Conservation (phyloP, 257 asterid species). For the Perilla frutescens region DNA sequence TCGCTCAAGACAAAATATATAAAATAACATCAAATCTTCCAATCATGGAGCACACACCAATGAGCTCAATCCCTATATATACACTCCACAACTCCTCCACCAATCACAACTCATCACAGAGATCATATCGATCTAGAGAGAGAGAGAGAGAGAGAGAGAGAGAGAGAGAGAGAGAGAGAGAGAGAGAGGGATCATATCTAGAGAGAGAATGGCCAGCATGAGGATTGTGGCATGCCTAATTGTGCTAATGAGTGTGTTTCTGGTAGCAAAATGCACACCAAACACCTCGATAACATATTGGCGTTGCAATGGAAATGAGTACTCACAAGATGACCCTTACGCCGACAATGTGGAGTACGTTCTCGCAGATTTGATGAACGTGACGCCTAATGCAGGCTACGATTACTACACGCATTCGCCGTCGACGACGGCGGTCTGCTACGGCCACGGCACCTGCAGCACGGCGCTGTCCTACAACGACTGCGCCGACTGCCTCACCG, state of each 20-base stretch:
- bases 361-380: constrained; percentile 36
- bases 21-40: too few relatives aligned
- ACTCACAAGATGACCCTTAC: constrained; percentile 19
- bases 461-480: constrained; percentile 30
- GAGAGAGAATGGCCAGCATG: not conserved
- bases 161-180: not conserved
- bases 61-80: not conserved
- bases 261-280: constrained; percentile 29
- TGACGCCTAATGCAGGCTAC: constrained; percentile 39
- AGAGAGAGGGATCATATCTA: too few relatives aligned
- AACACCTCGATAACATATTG: constrained; percentile 7
- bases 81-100: not conserved
- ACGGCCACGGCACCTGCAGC: constrained; percentile 39
- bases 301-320: constrained; percentile 15
- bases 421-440: constrained; percentile 19
- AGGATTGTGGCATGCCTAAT: not conserved
- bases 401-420: constrained; percentile 36
- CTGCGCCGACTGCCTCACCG: constrained; percentile 36
- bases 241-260: not conserved
- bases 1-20: too few relatives aligned
- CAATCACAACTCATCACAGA: not conserved
- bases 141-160: not conserved
- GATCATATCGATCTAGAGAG: too few relatives aligned
- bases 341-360: constrained; percentile 32
- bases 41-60: not conserved